phyloP scores from a whole-genome alignment of 2,329 filamentous ascomycete genomes.

The Diaporthe ilicicola region DNA sequence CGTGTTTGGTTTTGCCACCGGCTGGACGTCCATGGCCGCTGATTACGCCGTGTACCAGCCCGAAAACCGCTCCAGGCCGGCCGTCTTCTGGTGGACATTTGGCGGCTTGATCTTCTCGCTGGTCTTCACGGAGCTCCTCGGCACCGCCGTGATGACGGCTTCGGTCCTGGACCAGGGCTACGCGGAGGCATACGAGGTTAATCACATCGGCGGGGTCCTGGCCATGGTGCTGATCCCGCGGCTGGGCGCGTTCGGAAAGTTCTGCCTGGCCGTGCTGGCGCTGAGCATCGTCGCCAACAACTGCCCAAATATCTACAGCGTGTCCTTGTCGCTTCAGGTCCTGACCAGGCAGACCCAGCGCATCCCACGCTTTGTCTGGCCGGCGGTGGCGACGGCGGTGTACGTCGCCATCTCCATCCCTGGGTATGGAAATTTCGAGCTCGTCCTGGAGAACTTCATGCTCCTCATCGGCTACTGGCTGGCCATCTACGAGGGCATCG shows the following conservation, averaged over 20 bases:
- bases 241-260: conserved; percentile 74
- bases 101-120: conserved; percentile 75
- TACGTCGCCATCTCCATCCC: conserved; percentile 77
- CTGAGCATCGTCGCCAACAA: conserved; percentile 76
- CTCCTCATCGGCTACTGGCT: conserved; percentile 76
- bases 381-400: conserved; percentile 65
- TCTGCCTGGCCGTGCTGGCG: conserved; percentile 73
- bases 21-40: conserved; percentile 79
- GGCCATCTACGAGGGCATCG: conserved; percentile 75
- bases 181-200: conserved; percentile 47
- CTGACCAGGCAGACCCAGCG: conserved; percentile 65
- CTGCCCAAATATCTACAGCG: conserved; percentile 77
- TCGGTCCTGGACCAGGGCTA: conserved; percentile 64
- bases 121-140: conserved; percentile 78
- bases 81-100: conserved; percentile 76
- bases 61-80: conserved; percentile 61
- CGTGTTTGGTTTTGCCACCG: conserved; percentile 73
- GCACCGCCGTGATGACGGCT: conserved; percentile 74
- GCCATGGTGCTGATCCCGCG: conserved; percentile 69
- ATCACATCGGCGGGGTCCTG: conserved; percentile 71
- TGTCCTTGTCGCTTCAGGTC: conserved; percentile 72
- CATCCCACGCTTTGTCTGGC: conserved; percentile 75
- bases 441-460: conserved; percentile 76
- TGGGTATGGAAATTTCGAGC: conserved; percentile 71
- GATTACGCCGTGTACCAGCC: conserved; percentile 87